Evolutionary conservation across 2,329 filamentous ascomycete species (phyloP).

Genomic region (Nigrospora osmanthi): DNA sequence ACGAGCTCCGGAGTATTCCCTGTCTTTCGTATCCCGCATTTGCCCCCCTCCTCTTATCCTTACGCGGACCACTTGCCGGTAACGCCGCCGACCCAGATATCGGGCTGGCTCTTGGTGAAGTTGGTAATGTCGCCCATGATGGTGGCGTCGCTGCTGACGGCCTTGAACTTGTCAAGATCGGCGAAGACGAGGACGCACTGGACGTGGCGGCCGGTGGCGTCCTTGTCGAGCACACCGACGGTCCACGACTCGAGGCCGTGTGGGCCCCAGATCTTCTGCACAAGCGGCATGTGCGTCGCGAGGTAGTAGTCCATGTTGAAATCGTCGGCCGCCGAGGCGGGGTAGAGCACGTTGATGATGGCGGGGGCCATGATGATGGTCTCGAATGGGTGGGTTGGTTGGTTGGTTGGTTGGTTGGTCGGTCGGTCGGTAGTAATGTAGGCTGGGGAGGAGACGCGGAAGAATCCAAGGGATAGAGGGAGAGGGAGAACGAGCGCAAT

Average conservation of each 20-base stretch:
- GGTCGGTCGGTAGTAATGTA: neutral
- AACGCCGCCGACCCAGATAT: constrained; percentile 5
- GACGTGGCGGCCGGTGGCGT: constrained; percentile 14
- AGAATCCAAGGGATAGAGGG: too few species aligned
- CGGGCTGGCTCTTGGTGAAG: constrained; percentile 16
- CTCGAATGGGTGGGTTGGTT: neutral
- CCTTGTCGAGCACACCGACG: constrained; percentile 17
- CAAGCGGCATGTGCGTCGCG: constrained; percentile 35
- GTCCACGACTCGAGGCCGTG: constrained; percentile 30
- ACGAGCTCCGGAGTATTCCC: neutral
- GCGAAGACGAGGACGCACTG: constrained; percentile 23
- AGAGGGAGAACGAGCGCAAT: too few species aligned
- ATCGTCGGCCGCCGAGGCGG: constrained; percentile 24
- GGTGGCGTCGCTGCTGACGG: neutral
- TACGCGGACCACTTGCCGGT: neutral
- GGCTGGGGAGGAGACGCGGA: too few species aligned
- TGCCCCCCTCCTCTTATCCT: neutral
- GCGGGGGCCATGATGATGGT: constrained; percentile 7
- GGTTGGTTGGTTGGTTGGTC: neutral
- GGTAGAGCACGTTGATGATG: constrained; percentile 29
- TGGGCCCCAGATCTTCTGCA: constrained; percentile 25
- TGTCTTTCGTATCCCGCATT: neutral
- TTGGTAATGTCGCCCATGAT: constrained; percentile 21
- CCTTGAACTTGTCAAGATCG: constrained; percentile 12
- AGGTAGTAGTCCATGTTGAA: constrained; percentile 44